Conservation (phyloP, 2,329 filamentous ascomycete genomes). For the Colletotrichum sidae region DNA sequence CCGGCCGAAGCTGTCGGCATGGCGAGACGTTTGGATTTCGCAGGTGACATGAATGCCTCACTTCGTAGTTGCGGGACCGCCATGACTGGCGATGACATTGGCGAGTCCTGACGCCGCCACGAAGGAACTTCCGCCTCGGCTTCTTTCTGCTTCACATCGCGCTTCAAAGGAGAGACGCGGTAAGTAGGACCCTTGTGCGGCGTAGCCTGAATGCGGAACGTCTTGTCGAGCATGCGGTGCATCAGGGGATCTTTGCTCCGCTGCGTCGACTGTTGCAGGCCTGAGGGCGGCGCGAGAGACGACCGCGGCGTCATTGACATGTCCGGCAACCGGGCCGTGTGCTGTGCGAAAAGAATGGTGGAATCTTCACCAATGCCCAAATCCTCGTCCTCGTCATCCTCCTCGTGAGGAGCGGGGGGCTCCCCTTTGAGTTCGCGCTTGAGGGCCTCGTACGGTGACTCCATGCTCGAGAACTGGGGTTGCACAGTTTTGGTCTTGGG, state of each 20-base stretch:
- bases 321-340: conserved; percentile 67
- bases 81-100: conserved; percentile 80
- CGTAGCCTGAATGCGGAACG: conserved; percentile 92
- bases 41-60: conserved; percentile 85
- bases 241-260: conserved; percentile 79
- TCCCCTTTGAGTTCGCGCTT: conserved; percentile 72
- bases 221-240: conserved; percentile 94
- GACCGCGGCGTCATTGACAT: conserved; percentile 71
- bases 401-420: conserved; percentile 44
- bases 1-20: conserved; percentile 52
- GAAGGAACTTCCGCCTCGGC: conserved; percentile 49
- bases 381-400: conserved; percentile 49
- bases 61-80: conserved; percentile 85
- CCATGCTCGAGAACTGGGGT: conserved; percentile 72
- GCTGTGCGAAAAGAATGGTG: conserved; percentile 63
- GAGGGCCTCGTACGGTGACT: conserved; percentile 82
- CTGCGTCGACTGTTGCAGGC: conserved; percentile 55
- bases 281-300: conserved; percentile 48
- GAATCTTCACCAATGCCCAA: conserved; percentile 57
- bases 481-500: conserved; percentile 62
- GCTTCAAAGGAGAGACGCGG: conserved; percentile 60
- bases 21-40: conserved; percentile 60
- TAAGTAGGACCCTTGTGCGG: conserved; percentile 71
- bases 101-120: conserved; percentile 64
- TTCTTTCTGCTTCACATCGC: conserved; percentile 42